These are phyloP conservation scores for Paracoccidioides brasiliensis DNA, from an alignment of 2,329 filamentous ascomycete genomes.

Conservation along the genomic window DNA sequence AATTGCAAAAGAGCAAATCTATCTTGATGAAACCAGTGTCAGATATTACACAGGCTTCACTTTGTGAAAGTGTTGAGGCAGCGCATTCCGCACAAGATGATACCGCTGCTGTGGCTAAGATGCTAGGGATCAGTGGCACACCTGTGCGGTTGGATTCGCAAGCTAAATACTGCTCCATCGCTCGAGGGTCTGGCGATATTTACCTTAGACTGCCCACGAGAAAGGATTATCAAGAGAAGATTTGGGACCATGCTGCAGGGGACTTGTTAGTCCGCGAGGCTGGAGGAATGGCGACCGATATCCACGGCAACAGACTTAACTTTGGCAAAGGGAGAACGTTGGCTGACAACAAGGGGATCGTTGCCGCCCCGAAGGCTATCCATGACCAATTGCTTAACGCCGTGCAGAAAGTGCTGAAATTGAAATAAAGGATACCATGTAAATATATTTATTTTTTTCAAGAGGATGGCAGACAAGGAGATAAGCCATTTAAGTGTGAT, in stretches of 20 bases:
- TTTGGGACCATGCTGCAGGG: conserved; percentile 96
- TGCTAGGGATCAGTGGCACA: conserved; percentile 75
- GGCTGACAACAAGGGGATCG: conserved; percentile 80
- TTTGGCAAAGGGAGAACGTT: conserved; percentile 80
- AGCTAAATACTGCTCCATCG: conserved; percentile 94
- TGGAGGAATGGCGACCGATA: conserved; percentile 82
- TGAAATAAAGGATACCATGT: conserved; percentile 23
- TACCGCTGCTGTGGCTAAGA: conserved; percentile 69
- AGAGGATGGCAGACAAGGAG: not conserved
- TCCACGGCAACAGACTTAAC: conserved; percentile 69
- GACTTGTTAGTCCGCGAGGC: conserved; percentile 90
- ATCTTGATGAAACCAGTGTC: conserved; percentile 70
- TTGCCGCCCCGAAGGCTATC: conserved; percentile 68
- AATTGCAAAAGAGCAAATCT: conserved; percentile 37
- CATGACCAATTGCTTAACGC: conserved; percentile 65
- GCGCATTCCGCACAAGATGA: conserved; percentile 83
- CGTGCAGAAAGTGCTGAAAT: conserved; percentile 63
- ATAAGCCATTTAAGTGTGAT: no score
- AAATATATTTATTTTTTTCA: not conserved
- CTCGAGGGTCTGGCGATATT: conserved; percentile 82
- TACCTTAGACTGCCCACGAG: conserved; percentile 81
- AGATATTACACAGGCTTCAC: conserved; percentile 67
- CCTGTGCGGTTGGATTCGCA: conserved; percentile 95
- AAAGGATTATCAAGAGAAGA: conserved; percentile 92
- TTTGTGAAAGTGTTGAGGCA: conserved; percentile 94